A percentile compares a stretch with the other conserved stretches of the same genome.
Conservation (phyloP, 75 land plant species). For the Picea glauca region DNA sequence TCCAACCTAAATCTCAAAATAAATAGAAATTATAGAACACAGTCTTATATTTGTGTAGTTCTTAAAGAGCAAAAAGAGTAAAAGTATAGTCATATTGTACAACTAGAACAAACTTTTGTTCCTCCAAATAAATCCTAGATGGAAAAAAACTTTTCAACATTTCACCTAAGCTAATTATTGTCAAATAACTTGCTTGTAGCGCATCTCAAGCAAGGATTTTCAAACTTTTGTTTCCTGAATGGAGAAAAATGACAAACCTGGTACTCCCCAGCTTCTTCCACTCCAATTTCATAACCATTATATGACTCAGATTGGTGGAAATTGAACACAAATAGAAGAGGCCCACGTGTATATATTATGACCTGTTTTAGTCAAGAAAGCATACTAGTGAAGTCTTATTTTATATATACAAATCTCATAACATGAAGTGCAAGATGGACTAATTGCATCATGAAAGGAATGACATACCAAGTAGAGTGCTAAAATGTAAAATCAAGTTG, state of each 20-base stretch:
- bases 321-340: slow-evolving; percentile 80
- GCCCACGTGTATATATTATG: slow-evolving; percentile 65
- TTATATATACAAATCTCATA: background rate
- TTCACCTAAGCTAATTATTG: background rate
- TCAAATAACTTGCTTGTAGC: background rate
- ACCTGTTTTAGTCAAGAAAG: slow-evolving; percentile 43
- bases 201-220: slow-evolving; percentile 4
- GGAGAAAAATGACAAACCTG: slow-evolving; percentile 43
- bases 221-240: background rate
- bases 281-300: slow-evolving; percentile 61
- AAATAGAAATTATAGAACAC: background rate
- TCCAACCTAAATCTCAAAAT: background rate
- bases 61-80: background rate
- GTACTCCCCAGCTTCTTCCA: slow-evolving; percentile 96
- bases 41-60: background rate
- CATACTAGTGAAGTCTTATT: background rate
- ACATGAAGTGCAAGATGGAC: background rate
- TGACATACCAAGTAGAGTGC: background rate
- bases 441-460: background rate
- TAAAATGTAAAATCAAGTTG: background rate
- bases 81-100: background rate
- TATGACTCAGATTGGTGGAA: slow-evolving; percentile 67
- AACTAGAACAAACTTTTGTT: background rate
- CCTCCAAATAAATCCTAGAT: background rate
- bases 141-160: background rate